Evolutionary conservation across 108 stramenopile genomes (phyloP), one percentile per base, ranked within the genome.

Genomic region (Schizochytrium sp.): DNA sequence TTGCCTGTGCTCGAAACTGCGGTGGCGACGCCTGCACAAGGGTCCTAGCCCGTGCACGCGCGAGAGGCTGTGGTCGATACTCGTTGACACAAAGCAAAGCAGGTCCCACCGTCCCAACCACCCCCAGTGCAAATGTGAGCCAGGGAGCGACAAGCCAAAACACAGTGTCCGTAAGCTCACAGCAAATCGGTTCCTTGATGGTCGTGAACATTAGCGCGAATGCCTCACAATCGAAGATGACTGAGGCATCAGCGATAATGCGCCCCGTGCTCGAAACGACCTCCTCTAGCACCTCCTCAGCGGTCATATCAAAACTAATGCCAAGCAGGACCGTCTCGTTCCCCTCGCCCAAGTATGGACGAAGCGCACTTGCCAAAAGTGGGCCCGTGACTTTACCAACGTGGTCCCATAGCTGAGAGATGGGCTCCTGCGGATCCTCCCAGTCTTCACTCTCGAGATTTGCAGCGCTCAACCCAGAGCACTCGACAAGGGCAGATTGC

Each of bases 161-260:
- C 6, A 83, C n/a, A 6, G 76, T 25, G 1, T 83, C 76, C 6
- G 51, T 53, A 6, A 83, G 25, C n/a, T 83, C 51, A 23, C 76
- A 83, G 76, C 76, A 83, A n/a, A 83, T 21, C 19, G 76, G 76
- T 53, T 83, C 76, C 51, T 83, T 83, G 76, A 83, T 53, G 16
- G 76, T 83, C 28, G 12, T 34, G 12, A 83, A 53, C 45, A 83
- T 83, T 14, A 53, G 23, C 45, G 76, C 19, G 23, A 83, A 53
- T 12, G 76, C 45, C 51, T 83, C 48, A 23, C 76, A 83, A 28
- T 83, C 76, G 16, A 83, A 53, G 19, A 28, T 23, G 76, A n/a
- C 18, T 16, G 45, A n/a, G 16, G 23, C 51, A 16, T 83, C 51
- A 4, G 19, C 10, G 51, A 83, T 47, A 53, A 53, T 53, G 48